Evolutionary conservation across 192 early-diverging fungal species (phyloP).

Genomic region (Spizellomyces punctatus): DNA sequence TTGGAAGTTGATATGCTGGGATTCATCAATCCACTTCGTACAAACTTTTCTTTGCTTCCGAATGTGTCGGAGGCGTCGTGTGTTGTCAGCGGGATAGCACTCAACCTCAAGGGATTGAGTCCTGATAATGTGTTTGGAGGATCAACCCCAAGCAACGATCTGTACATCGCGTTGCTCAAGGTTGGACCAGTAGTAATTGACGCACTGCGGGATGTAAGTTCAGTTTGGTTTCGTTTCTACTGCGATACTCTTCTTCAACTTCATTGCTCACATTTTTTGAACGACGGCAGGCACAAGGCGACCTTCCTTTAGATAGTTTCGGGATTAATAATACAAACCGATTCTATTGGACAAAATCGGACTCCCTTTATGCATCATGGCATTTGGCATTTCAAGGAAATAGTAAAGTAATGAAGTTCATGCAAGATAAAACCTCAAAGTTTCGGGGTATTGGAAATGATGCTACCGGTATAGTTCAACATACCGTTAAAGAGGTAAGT

Average conservation of each 20-base stretch:
- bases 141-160: background rate
- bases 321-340: background rate
- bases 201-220: background rate
- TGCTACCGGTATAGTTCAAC: background rate
- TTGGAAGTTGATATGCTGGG: background rate
- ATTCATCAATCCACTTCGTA: background rate
- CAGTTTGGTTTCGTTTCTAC: background rate
- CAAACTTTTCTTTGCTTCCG: background rate
- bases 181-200: background rate
- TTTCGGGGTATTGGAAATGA: background rate
- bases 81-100: background rate
- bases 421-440: background rate
- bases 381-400: background rate
- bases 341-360: background rate
- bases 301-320: background rate
- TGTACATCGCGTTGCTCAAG: background rate
- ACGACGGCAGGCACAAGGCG: background rate
- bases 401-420: background rate
- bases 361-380: background rate
- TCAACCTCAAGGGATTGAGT: constrained; percentile 4
- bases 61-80: background rate
- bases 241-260: background rate
- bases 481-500: background rate
- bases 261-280: background rate
- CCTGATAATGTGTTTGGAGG: constrained; percentile 1